Evolutionary conservation across 2,329 filamentous ascomycete species (phyloP), one percentile per base, ranked within the genome.

Genomic region (Verruconis gallopava): DNA sequence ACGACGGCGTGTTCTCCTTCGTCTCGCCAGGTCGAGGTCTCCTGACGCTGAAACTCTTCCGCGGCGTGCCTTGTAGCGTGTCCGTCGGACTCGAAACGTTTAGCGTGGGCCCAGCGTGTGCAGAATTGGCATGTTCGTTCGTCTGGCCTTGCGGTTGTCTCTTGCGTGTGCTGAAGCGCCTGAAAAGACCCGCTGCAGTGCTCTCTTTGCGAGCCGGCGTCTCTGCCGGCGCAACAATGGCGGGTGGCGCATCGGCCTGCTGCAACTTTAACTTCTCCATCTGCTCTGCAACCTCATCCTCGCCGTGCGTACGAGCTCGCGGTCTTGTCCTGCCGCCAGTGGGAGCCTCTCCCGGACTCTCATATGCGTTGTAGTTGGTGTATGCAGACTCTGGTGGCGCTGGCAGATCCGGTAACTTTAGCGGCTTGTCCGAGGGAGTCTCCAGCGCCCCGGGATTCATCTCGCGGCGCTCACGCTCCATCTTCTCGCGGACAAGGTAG

Each of bases 401-500:
- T 4, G 78, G 69, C 20, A 95, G 75, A 50, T 91, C 84, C 1
- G 83, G 80, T 48, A 91, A 66, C 49, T 73, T 69, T 39, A 79
- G 59, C 5, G 71, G 63, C 42, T 68, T 66, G 39, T 81, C 71
- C 18, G 76, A 64, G 34, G 67, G 63, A 54, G 80, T 65, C 15
- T 67, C 66, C 20, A 72, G 54, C 43, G 72, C 72, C 17, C 76
- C 73, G 38, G 78, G 73, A 46, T 77, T 78, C 28, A 63, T 58
- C 50, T 76, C 72, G 18, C 65, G 56, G 36, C 67, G 62, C 53
- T 96, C 88, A 25, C 85, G 77, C 38, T 93, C 85, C 48, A 85
- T 77, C 64, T 96, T 96, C 65, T 98, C 91, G 50, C 77, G 80
- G n/a, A 94, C 91, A 3, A 98, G 73, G 54, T 93, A 93, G 61